Evolutionary conservation across 768 basidiomycete species (phyloP).

Genomic region (Lyophyllum shimeji): DNA sequence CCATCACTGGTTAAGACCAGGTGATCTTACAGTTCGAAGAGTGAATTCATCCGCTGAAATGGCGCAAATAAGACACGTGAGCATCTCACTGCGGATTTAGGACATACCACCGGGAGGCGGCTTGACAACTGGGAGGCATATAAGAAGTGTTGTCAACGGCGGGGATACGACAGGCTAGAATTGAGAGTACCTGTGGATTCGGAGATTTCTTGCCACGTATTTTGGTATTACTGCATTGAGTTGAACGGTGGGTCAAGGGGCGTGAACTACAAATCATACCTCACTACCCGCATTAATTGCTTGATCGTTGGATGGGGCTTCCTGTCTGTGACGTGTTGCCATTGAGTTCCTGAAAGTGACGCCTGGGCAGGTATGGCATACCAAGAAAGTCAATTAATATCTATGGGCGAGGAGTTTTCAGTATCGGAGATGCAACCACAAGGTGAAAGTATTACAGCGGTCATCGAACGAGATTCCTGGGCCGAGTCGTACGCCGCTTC

Average conservation of each 20-base stretch:
- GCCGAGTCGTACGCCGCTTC: neutral
- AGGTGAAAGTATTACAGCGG: neutral
- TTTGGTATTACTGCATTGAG: no score
- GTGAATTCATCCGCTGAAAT: neutral
- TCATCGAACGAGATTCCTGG: neutral
- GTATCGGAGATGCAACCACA: neutral
- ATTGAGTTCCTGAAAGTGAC: neutral
- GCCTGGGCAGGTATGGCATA: neutral
- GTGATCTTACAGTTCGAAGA: neutral
- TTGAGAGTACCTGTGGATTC: no score
- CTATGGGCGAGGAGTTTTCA: neutral
- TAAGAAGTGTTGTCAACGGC: no score
- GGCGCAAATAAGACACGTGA: neutral
- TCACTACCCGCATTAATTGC: neutral
- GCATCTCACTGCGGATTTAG: neutral
- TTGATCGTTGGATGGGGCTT: constrained; percentile 1
- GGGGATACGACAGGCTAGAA: neutral
- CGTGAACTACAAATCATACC: neutral
- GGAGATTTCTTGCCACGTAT: no score
- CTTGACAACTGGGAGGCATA: neutral
- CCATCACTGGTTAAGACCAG: no score
- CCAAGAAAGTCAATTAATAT: neutral
- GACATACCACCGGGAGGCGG: neutral
- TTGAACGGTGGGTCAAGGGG: no score
- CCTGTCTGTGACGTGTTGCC: neutral